Conservation (phyloP, 2,329 filamentous ascomycete species). For the Colletotrichum brevisporum region DNA sequence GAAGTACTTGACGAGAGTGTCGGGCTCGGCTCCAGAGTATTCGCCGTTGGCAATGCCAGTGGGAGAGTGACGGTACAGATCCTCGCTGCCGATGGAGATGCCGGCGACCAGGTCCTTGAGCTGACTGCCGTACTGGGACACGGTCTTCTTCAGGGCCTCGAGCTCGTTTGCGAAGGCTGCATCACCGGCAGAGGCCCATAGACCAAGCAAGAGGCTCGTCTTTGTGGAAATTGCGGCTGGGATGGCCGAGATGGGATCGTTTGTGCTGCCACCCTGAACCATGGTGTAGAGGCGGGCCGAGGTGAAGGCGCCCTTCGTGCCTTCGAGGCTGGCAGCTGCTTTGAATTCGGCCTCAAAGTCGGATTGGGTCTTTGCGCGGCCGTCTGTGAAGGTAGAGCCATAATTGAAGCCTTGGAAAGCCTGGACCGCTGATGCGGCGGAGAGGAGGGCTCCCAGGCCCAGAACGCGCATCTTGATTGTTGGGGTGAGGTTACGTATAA, state of each 20-base stretch:
- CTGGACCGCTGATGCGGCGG: constrained; percentile 50
- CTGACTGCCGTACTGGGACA: constrained; percentile 75
- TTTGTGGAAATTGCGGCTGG: constrained; percentile 86
- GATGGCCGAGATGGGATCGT: constrained; percentile 78
- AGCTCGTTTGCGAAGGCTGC: constrained; percentile 80
- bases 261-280: constrained; percentile 77
- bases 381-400: constrained; percentile 72
- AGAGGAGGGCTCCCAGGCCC: constrained; percentile 48
- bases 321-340: constrained; percentile 73
- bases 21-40: constrained; percentile 74
- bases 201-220: constrained; percentile 83
- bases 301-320: constrained; percentile 74
- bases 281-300: constrained; percentile 83
- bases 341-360: constrained; percentile 82
- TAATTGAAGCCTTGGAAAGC: constrained; percentile 81
- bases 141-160: constrained; percentile 77
- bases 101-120: constrained; percentile 80
- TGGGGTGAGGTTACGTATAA: background rate
- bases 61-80: constrained; percentile 85
- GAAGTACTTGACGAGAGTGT: constrained; percentile 78
- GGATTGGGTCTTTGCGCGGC: constrained; percentile 69
- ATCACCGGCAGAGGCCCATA: constrained; percentile 83
- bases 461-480: constrained; percentile 29
- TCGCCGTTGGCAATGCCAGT: constrained; percentile 75
- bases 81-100: constrained; percentile 89